phyloP scores from a whole-genome alignment of 1,284 basidiomycete genomes.

The Gymnopus androsaceus region DNA sequence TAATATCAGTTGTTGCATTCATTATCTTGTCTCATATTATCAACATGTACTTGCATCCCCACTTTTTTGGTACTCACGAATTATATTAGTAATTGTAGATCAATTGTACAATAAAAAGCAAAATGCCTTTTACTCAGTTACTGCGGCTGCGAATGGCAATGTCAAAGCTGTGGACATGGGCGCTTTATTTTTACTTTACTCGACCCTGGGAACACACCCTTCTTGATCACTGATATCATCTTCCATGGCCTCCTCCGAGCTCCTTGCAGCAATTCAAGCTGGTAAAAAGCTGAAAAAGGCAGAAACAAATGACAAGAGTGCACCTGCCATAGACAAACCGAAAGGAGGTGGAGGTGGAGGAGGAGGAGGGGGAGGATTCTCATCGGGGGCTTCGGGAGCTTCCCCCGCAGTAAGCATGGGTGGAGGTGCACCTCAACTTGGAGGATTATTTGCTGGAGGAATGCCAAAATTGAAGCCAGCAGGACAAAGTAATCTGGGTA shows the following conservation, averaged over 20 bases:
- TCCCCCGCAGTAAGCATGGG: slow-evolving; percentile 29
- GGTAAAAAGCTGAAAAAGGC: slow-evolving; percentile 82
- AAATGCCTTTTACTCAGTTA: no score
- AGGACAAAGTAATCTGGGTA: slow-evolving; percentile 60
- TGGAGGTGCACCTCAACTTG: slow-evolving; percentile 77
- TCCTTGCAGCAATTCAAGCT: slow-evolving; percentile 76
- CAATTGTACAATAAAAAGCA: no score
- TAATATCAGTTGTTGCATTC: no score
- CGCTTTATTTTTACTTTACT: neutral
- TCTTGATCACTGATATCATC: slow-evolving; percentile 1
- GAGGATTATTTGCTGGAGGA: slow-evolving; percentile 85
- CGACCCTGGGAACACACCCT: neutral
- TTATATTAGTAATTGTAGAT: no score
- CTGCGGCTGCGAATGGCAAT: neutral
- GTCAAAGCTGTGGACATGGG: neutral
- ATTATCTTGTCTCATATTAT: no score
- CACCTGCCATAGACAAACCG: slow-evolving; percentile 57
- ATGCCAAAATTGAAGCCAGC: slow-evolving; percentile 87
- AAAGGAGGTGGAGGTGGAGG: slow-evolving; percentile 46
- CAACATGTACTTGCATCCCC: no score
- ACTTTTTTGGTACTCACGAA: no score
- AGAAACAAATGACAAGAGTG: slow-evolving; percentile 81
- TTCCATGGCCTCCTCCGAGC: slow-evolving; percentile 68
- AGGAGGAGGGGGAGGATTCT: slow-evolving; percentile 33
- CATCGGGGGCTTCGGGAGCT: slow-evolving; percentile 28